Conservation (phyloP, 441 rosid species). For the Breynia disticha region DNA sequence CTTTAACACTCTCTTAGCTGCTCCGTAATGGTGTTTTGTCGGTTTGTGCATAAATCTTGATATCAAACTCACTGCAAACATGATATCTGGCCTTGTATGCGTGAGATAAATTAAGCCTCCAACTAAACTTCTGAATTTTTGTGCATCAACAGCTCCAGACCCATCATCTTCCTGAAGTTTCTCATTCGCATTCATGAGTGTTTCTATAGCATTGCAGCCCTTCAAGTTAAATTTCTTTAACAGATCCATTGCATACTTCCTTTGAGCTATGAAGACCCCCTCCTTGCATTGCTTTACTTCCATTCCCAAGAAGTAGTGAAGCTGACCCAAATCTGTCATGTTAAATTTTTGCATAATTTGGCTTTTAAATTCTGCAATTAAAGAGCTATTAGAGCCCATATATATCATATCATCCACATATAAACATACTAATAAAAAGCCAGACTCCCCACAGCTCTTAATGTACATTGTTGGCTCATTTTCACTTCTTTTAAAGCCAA, state of each 20-base stretch:
- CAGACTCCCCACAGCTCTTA: neutral
- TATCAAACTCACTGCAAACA: neutral
- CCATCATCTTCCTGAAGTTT: neutral
- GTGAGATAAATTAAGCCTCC: neutral
- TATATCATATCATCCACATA: neutral
- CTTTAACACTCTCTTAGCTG: neutral
- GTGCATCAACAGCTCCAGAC: neutral
- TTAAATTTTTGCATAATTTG: neutral
- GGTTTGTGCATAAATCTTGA: constrained; percentile 1
- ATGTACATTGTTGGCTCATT: too few species aligned
- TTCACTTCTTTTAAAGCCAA: too few species aligned
- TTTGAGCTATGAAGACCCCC: neutral
- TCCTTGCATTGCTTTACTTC: neutral
- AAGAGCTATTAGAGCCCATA: neutral
- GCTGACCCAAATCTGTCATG: too few species aligned
- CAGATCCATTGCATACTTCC: neutral
- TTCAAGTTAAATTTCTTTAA: neutral
- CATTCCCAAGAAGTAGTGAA: neutral
- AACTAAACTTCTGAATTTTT: neutral
- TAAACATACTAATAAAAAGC: neutral
- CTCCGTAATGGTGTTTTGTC: neutral
- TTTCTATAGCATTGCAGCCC: too few species aligned
- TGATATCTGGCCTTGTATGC: neutral
- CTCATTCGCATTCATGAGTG: neutral
- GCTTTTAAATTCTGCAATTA: neutral